These are phyloP conservation scores for Exophiala viscosa DNA, from an alignment of 2,329 filamentous ascomycete species.

Conservation along the genomic window DNA sequence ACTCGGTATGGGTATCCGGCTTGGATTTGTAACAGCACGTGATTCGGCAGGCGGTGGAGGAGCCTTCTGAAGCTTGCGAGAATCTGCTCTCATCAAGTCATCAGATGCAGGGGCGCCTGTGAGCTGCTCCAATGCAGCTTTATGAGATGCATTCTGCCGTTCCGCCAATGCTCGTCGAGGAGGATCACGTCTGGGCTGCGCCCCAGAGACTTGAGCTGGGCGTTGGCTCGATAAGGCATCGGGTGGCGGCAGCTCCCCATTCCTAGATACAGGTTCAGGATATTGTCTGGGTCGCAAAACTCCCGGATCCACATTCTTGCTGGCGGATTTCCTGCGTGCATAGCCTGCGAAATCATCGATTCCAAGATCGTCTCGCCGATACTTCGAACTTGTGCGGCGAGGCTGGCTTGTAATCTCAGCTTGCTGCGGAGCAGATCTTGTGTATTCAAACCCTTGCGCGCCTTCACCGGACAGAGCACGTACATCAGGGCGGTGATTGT, in stretches of 20 bases:
- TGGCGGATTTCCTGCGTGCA: no score
- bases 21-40: constrained; percentile 5
- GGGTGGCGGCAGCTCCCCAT: neutral
- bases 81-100: constrained; percentile 9
- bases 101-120: constrained; percentile 18
- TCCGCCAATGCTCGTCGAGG: constrained; percentile 6
- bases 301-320: neutral
- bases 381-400: constrained; percentile 12
- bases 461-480: constrained; percentile 22
- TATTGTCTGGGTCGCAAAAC: constrained; percentile 6
- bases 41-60: neutral
- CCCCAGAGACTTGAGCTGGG: neutral
- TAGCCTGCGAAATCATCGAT: neutral
- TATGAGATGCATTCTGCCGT: constrained; percentile 28
- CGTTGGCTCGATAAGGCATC: neutral
- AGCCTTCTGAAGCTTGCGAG: constrained; percentile 23
- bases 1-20: constrained; percentile 20
- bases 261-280: neutral
- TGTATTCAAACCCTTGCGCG: constrained; percentile 29
- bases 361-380: constrained; percentile 8
- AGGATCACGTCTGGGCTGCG: neutral
- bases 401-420: neutral
- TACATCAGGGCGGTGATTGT: constrained; percentile 29
- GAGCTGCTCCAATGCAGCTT: constrained; percentile 28
- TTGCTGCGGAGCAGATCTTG: constrained; percentile 9